These are phyloP conservation scores for Tetracentron sinense DNA, from an alignment of 164 flowering plant species.

Conservation along the genomic window DNA sequence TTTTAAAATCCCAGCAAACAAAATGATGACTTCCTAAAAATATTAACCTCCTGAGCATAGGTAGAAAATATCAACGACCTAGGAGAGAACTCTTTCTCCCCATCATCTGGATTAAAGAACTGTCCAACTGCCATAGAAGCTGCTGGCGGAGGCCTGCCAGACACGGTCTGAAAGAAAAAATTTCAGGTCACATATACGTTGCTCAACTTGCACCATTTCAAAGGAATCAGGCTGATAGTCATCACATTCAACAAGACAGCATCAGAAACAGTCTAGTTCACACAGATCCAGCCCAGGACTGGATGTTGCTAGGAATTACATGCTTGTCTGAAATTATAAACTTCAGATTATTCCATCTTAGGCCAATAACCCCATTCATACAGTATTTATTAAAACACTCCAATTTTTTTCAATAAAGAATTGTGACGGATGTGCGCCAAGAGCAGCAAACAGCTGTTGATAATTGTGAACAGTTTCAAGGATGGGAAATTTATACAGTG, in stretches of 20 bases:
- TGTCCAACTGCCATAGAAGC: constrained; percentile 99
- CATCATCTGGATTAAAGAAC: constrained; percentile 83
- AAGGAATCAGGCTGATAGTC: not conserved
- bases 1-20: constrained; percentile 10
- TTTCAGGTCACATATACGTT: constrained; percentile 11
- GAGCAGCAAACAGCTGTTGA: no score
- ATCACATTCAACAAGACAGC: not conserved
- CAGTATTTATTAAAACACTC: no score
- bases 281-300: not conserved
- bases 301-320: not conserved
- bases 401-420: no score
- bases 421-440: no score
- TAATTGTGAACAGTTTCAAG: not conserved
- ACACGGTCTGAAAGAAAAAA: constrained; percentile 62
- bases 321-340: not conserved
- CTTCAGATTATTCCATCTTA: not conserved
- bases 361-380: no score
- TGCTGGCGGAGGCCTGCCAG: constrained; percentile 98
- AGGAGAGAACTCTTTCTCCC: constrained; percentile 50
- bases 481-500: not conserved
- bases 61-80: constrained; percentile 50
- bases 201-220: not conserved
- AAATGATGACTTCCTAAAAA: constrained; percentile 14
- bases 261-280: not conserved
- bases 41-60: constrained; percentile 53